phyloP scores from a whole-genome alignment of 139 green algal species.

The Haematococcus sp. region DNA sequence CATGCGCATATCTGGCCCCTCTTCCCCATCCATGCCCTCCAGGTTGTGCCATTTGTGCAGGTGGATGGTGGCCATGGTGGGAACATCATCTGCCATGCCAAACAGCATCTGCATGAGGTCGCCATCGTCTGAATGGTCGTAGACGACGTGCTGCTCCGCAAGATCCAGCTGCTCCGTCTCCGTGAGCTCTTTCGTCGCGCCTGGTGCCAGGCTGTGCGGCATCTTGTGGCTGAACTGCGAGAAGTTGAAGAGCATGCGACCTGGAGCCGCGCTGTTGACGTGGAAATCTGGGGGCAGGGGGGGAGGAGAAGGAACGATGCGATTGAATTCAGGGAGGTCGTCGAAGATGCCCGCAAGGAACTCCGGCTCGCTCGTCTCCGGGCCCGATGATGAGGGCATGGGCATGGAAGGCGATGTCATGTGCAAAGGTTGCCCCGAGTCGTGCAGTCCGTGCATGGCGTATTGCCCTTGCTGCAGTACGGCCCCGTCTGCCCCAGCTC shows the following conservation, averaged over 20 bases:
- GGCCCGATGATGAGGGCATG: not conserved
- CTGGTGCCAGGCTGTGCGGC: slow-evolving; percentile 12
- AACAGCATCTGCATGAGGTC: slow-evolving; percentile 61
- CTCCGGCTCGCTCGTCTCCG: slow-evolving; percentile 2
- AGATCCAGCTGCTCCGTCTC: slow-evolving; percentile 8
- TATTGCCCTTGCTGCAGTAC: no score
- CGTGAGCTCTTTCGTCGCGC: not conserved
- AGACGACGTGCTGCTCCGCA: slow-evolving; percentile 20
- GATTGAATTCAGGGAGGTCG: slow-evolving; percentile 19
- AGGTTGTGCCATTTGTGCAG: slow-evolving; percentile 33
- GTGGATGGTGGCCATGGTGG: slow-evolving; percentile 50
- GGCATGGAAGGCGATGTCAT: no score
- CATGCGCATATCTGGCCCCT: no score
- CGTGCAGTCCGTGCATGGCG: no score
- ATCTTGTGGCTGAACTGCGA: slow-evolving; percentile 47
- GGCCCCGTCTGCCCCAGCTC: no score
- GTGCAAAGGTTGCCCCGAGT: no score
- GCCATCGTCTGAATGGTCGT: slow-evolving; percentile 33
- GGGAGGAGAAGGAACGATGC: slow-evolving; percentile 33
- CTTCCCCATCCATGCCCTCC: not conserved
- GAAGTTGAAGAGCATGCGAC: slow-evolving; percentile 48
- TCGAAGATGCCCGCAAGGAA: slow-evolving; percentile 12
- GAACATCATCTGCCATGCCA: slow-evolving; percentile 43
- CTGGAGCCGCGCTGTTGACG: slow-evolving; percentile 3
- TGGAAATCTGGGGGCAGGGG: slow-evolving; percentile 46